Percentiles rank a stretch among this genome's conserved stretches.
phyloP scores from a whole-genome alignment of 306 rosid species.

The Astragalus membranaceus region DNA sequence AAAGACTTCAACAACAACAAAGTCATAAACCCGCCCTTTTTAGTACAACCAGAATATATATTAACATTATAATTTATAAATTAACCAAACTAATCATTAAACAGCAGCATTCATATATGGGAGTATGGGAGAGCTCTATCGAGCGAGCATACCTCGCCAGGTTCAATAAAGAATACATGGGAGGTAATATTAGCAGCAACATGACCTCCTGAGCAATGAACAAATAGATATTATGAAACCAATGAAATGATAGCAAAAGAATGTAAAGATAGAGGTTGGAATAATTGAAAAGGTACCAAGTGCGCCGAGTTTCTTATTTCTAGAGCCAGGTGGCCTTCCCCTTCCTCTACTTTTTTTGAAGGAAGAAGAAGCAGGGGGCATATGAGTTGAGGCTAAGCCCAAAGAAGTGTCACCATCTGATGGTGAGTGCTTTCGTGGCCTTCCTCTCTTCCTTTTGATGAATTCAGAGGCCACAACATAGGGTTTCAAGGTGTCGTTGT shows the following conservation, averaged over 20 bases:
- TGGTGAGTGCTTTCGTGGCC: slow-evolving; percentile 73
- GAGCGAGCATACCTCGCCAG: slow-evolving; percentile 52
- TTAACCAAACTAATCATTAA: neutral
- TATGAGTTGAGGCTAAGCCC: slow-evolving; percentile 46
- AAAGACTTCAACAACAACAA: neutral
- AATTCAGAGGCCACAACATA: slow-evolving; percentile 38
- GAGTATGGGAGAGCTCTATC: neutral
- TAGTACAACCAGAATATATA: neutral
- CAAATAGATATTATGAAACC: neutral
- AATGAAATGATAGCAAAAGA: neutral
- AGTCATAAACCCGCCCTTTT: neutral
- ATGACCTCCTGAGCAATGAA: slow-evolving; percentile 33
- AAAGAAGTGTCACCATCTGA: slow-evolving; percentile 63
- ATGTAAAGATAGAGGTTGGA: neutral
- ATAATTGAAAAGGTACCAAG: slow-evolving; percentile 31
- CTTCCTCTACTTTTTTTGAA: slow-evolving; percentile 39
- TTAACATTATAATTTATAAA: neutral
- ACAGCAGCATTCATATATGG: no score
- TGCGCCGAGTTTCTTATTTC: slow-evolving; percentile 58
- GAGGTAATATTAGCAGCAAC: slow-evolving; percentile 58
- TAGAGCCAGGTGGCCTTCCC: slow-evolving; percentile 83
- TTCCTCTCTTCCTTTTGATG: slow-evolving; percentile 68
- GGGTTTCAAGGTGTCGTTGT: slow-evolving; percentile 23
- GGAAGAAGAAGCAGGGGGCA: slow-evolving; percentile 23
- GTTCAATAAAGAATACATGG: slow-evolving; percentile 57